Percentiles rank a stretch among this genome's conserved stretches.
Evolutionary conservation across 2,329 filamentous ascomycete species (phyloP).

Genomic region (Cladosporium velox): DNA sequence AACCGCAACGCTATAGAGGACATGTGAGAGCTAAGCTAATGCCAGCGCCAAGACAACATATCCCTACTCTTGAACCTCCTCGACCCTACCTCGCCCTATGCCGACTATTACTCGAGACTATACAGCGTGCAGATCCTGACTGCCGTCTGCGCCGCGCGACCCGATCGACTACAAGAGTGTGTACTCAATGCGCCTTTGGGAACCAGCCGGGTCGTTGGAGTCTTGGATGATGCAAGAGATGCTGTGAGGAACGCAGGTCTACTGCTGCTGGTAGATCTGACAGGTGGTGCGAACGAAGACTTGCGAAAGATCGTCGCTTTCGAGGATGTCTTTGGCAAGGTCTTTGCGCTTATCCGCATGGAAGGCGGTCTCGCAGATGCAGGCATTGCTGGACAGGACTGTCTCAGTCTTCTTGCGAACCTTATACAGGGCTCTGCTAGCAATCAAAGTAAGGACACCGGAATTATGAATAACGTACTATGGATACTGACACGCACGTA

Average conservation of each 20-base stretch:
- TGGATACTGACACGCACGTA: neutral
- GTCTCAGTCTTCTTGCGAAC: slow-evolving; percentile 85
- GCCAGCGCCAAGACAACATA: slow-evolving; percentile 88
- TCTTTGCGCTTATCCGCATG: slow-evolving; percentile 77
- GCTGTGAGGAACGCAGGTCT: slow-evolving; percentile 85
- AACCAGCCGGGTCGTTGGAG: slow-evolving; percentile 79
- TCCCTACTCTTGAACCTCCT: slow-evolving; percentile 86
- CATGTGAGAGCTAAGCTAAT: slow-evolving; percentile 51
- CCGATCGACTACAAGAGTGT: slow-evolving; percentile 92
- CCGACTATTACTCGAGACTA: slow-evolving; percentile 63
- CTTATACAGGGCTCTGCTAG: slow-evolving; percentile 82
- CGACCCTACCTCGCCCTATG: slow-evolving; percentile 82
- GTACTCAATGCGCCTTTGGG: slow-evolving; percentile 86
- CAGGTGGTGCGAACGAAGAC: slow-evolving; percentile 74
- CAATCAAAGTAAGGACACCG: slow-evolving; percentile 67
- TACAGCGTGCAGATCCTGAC: slow-evolving; percentile 89
- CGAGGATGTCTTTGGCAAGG: slow-evolving; percentile 85
- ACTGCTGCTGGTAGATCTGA: slow-evolving; percentile 82
- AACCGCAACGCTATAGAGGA: slow-evolving; percentile 27
- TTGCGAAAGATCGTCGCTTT: slow-evolving; percentile 95
- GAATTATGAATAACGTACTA: neutral
- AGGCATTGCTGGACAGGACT: slow-evolving; percentile 87
- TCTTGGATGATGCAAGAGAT: slow-evolving; percentile 82
- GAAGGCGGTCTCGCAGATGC: slow-evolving; percentile 84
- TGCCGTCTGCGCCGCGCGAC: slow-evolving; percentile 79